phyloP scores from a whole-genome alignment of 352 stramenopile genomes.

The Globisporangium viniferum region DNA sequence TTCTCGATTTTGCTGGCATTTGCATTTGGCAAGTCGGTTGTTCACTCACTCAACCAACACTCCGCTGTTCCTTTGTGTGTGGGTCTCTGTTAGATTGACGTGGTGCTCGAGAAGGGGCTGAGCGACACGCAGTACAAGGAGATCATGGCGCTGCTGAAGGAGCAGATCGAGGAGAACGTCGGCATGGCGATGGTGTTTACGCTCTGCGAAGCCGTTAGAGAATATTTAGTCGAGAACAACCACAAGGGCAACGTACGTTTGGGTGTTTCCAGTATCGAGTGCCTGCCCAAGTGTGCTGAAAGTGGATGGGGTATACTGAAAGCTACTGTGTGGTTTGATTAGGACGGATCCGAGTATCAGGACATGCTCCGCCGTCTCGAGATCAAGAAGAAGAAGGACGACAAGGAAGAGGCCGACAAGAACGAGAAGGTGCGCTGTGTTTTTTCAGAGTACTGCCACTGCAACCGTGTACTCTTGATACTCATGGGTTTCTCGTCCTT shows the following conservation, averaged over 20 bases:
- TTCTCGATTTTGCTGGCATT: not conserved
- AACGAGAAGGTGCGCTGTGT: constrained; percentile 29
- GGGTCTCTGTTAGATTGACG: constrained; percentile 42
- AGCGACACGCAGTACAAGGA: constrained; percentile 79
- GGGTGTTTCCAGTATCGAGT: not conserved
- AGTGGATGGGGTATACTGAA: not conserved
- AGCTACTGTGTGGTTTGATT: constrained; percentile 3
- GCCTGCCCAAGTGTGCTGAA: not conserved
- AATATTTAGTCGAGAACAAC: constrained; percentile 89
- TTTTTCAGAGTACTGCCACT: no score
- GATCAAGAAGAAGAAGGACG: constrained; percentile 77
- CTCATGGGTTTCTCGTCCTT: not conserved
- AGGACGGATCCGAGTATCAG: constrained; percentile 87
- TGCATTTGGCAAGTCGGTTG: not conserved
- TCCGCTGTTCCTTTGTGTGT: not conserved
- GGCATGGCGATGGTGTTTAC: constrained; percentile 89
- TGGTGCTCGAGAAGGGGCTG: constrained; percentile 76
- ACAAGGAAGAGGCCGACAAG: constrained; percentile 53
- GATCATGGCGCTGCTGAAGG: constrained; percentile 54
- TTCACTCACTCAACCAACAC: not conserved
- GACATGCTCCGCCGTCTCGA: constrained; percentile 86
- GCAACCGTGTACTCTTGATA: not conserved
- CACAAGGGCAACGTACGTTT: constrained; percentile 69
- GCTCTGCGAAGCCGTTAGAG: constrained; percentile 73
- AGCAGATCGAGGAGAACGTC: constrained; percentile 76